These are phyloP conservation scores for Ogataea saltuana DNA, from an alignment of 805 yeast genomes.

Conservation along the genomic window DNA sequence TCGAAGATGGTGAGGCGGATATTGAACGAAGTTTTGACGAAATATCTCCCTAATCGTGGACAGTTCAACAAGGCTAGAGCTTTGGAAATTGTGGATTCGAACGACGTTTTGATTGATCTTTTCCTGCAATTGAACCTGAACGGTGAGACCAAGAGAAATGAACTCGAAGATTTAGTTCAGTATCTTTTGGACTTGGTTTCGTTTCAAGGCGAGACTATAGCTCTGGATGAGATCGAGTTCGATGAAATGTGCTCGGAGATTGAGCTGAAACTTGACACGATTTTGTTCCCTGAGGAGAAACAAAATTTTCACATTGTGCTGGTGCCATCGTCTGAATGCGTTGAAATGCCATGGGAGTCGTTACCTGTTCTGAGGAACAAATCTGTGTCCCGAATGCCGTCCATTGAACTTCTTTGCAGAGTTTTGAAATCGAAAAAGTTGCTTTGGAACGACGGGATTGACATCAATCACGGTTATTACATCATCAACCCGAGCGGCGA, in stretches of 20 bases:
- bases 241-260: conserved; percentile 54
- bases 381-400: conserved; percentile 78
- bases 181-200: conserved; percentile 60
- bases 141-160: conserved; percentile 33
- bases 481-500: conserved; percentile 85
- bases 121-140: conserved; percentile 47
- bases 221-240: conserved; percentile 65
- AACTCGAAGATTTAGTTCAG: conserved; percentile 62
- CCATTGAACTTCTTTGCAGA: conserved; percentile 47
- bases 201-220: conserved; percentile 64
- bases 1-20: conserved; percentile 38
- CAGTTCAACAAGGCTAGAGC: conserved; percentile 8
- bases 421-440: conserved; percentile 31
- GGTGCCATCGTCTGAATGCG: conserved; percentile 65
- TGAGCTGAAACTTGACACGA: conserved; percentile 46
- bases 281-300: conserved; percentile 7
- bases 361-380: conserved; percentile 51
- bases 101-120: conserved; percentile 49
- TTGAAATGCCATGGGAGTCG: conserved; percentile 90
- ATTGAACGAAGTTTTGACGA: conserved; percentile 43
- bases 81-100: conserved; percentile 35
- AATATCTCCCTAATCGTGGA: conserved; percentile 41
- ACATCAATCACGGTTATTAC: conserved; percentile 48
- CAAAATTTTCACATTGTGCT: conserved; percentile 59
- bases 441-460: conserved; percentile 21